Evolutionary conservation across 306 rosid species (phyloP).

Genomic region (Purshia tridentata): DNA sequence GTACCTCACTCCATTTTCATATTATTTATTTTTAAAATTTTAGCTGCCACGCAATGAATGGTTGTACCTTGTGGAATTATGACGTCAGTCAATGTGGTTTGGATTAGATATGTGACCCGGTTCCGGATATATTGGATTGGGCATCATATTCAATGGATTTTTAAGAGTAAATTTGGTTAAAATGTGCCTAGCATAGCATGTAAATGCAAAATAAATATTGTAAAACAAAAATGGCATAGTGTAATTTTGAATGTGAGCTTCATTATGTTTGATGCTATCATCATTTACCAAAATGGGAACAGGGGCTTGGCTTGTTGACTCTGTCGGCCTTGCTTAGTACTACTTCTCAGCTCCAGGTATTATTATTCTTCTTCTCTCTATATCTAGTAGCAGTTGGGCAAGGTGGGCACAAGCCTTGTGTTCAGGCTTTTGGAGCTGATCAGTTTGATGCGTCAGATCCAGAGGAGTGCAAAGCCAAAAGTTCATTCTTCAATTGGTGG

Average conservation of each 20-base stretch:
- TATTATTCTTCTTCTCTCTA: conserved; percentile 50
- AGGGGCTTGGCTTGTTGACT: conserved; percentile 70
- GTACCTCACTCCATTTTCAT: background rate
- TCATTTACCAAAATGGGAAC: background rate
- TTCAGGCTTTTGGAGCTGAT: conserved; percentile 77
- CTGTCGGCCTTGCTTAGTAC: conserved; percentile 41
- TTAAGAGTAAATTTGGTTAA: no score
- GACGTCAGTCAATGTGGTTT: no score
- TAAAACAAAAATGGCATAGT: no score
- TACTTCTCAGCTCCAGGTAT: background rate
- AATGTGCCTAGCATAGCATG: no score
- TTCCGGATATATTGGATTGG: no score
- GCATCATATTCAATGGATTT: no score
- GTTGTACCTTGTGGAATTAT: no score
- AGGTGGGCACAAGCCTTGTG: conserved; percentile 76
- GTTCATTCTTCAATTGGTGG: conserved; percentile 91
- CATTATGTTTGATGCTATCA: background rate
- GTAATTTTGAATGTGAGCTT: background rate
- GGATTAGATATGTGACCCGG: no score
- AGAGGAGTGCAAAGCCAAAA: conserved; percentile 53
- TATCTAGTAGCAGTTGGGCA: conserved; percentile 60
- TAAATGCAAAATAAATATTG: no score
- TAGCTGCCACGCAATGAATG: no score
- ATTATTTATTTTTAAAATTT: no score
- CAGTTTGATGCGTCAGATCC: conserved; percentile 63